phyloP scores from a whole-genome alignment of 192 early-diverging fungal genomes.

The Physocladia obscura region DNA sequence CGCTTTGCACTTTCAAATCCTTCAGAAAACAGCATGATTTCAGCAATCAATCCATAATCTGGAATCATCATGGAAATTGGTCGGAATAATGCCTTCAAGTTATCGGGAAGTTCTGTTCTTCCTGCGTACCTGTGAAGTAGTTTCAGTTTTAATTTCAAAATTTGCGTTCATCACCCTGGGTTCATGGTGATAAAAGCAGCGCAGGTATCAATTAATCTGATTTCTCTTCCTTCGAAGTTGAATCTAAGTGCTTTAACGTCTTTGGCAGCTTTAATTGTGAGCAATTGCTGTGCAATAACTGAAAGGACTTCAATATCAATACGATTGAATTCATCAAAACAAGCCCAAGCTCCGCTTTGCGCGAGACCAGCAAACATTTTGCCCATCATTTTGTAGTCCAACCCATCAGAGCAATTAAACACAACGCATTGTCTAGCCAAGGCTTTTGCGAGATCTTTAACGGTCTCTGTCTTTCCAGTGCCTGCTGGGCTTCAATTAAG shows the following conservation, averaged over 20 bases:
- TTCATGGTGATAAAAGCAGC: conserved; percentile 64
- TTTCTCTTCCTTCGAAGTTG: conserved; percentile 62
- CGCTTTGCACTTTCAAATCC: conserved; percentile 62
- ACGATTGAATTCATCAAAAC: conserved; percentile 67
- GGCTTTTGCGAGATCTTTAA: conserved; percentile 64
- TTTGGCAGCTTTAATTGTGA: conserved; percentile 64
- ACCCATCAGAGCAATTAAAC: conserved; percentile 65
- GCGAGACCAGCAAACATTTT: conserved; percentile 67
- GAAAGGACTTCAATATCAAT: conserved; percentile 65
- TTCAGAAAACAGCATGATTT: conserved; percentile 66
- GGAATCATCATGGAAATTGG: conserved; percentile 71
- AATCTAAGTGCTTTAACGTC: conserved; percentile 56
- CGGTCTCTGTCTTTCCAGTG: conserved; percentile 65
- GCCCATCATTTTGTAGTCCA: conserved; percentile 72
- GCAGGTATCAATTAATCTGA: conserved; percentile 62
- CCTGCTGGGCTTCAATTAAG: conserved; percentile 43
- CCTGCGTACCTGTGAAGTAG: conserved; percentile 40
- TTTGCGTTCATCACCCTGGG: conserved; percentile 56
- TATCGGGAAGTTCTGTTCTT: conserved; percentile 60
- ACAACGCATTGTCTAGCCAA: conserved; percentile 63
- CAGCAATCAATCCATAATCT: conserved; percentile 65
- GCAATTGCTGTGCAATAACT: conserved; percentile 63
- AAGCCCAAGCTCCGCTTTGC: conserved; percentile 52
- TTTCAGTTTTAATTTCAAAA: background rate
- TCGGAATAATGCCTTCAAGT: conserved; percentile 61